phyloP scores from a whole-genome alignment of 2,329 filamentous ascomycete species.

The Coleophoma crateriformis region DNA sequence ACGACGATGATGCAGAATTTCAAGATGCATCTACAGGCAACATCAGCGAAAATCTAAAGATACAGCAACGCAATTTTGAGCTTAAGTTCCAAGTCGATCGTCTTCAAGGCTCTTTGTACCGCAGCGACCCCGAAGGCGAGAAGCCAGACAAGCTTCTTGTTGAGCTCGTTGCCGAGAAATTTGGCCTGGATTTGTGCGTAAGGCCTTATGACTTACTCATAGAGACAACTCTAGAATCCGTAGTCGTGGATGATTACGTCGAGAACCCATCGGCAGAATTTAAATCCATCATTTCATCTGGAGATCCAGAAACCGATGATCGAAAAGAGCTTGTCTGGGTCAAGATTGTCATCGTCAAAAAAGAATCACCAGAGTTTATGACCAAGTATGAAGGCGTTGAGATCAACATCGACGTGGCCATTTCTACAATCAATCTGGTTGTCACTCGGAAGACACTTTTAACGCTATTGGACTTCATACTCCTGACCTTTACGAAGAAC shows the following conservation, averaged over 20 bases:
- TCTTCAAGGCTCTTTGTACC: constrained; percentile 86
- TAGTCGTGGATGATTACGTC: constrained; percentile 92
- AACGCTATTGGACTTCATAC: constrained; percentile 88
- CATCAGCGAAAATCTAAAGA: constrained; percentile 53
- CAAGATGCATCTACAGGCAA: constrained; percentile 59
- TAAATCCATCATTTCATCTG: constrained; percentile 93
- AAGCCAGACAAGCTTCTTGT: constrained; percentile 79
- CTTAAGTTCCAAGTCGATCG: constrained; percentile 96
- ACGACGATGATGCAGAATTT: constrained; percentile 60
- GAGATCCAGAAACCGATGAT: constrained; percentile 65
- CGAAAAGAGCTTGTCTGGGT: constrained; percentile 79
- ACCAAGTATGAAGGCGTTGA: constrained; percentile 88
- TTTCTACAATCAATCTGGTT: constrained; percentile 94
- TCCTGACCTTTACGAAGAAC: constrained; percentile 78
- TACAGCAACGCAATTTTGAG: constrained; percentile 89
- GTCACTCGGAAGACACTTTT: constrained; percentile 90
- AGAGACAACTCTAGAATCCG: constrained; percentile 78
- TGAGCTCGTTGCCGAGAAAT: constrained; percentile 85
- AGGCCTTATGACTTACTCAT: constrained; percentile 90
- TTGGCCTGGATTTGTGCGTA: constrained; percentile 82
- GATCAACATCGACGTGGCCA: constrained; percentile 82
- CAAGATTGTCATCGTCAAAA: constrained; percentile 86
- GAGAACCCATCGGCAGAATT: constrained; percentile 85
- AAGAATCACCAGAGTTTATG: constrained; percentile 87
- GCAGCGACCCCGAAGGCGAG: constrained; percentile 72